These are phyloP conservation scores for Marchantia polymorpha DNA, from an alignment of 225 moss, liverwort and hornwort genomes.

Conservation along the genomic window DNA sequence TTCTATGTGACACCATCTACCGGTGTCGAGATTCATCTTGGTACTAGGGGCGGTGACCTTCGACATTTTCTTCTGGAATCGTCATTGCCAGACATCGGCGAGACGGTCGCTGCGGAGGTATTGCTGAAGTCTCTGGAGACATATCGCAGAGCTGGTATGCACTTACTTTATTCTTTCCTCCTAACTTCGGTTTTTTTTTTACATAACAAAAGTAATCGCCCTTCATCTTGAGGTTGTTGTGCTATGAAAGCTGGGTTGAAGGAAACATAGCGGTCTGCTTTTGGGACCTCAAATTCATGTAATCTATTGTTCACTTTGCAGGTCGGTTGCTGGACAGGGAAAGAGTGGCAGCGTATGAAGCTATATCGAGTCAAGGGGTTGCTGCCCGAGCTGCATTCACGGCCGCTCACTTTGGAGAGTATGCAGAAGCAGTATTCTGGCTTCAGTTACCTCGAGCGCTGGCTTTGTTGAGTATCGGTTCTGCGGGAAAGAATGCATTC, in stretches of 20 bases:
- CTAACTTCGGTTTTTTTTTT: background rate
- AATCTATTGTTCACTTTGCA: conserved; percentile 24
- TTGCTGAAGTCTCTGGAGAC: conserved; percentile 85
- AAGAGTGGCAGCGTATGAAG: conserved; percentile 62
- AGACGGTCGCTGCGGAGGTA: conserved; percentile 83
- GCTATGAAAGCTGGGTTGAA: too few species aligned
- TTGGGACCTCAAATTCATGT: background rate
- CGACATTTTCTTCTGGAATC: conserved; percentile 81
- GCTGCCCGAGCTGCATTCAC: conserved; percentile 92
- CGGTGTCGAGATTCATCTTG: conserved; percentile 28
- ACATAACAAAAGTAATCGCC: too few species aligned
- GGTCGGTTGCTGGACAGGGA: conserved; percentile 92
- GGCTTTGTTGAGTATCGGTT: conserved; percentile 76
- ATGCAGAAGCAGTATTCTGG: conserved; percentile 90
- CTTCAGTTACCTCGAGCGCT: conserved; percentile 94
- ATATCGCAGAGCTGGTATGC: conserved; percentile 83
- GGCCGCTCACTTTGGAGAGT: conserved; percentile 97
- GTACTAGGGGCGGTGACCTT: conserved; percentile 62
- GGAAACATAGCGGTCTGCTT: too few species aligned
- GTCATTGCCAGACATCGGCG: conserved; percentile 73
- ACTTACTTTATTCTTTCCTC: background rate
- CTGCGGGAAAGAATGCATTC: conserved; percentile 79
- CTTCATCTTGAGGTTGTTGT: too few species aligned
- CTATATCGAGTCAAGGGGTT: conserved; percentile 73
- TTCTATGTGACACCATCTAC: conserved; percentile 46